These are phyloP conservation scores for Parascedosporium putredinis DNA, from an alignment of 2,329 filamentous ascomycete species.

Conservation along the genomic window DNA sequence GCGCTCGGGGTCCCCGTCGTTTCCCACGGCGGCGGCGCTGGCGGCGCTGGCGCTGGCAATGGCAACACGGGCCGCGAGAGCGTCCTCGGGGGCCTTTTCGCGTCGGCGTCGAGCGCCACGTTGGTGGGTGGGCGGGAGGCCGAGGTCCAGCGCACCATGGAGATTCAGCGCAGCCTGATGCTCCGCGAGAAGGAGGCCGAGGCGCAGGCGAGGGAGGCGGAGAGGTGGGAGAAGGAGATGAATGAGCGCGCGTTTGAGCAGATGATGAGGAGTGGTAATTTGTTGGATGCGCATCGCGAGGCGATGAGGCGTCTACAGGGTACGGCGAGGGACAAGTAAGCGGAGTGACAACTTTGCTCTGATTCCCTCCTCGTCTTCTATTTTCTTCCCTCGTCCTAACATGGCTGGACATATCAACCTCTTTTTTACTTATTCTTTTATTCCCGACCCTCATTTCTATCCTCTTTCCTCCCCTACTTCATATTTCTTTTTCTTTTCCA, in stretches of 20 bases:
- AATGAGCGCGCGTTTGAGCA: conserved; percentile 58
- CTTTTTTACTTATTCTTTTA: neutral
- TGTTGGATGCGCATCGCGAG: conserved; percentile 68
- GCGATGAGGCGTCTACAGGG: conserved; percentile 58
- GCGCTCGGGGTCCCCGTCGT: conserved; percentile 29
- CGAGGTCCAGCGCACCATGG: conserved; percentile 37
- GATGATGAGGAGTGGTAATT: conserved; percentile 63
- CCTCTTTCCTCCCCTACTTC: no score
- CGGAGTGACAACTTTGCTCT: neutral
- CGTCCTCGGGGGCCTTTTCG: conserved; percentile 19
- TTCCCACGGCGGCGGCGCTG: no score
- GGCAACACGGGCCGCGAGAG: conserved; percentile 27
- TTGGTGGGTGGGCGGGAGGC: conserved; percentile 22
- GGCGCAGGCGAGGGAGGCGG: conserved; percentile 47
- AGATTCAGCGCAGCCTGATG: conserved; percentile 43
- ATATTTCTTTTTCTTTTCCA: no score
- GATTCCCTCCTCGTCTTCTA: conserved; percentile 1
- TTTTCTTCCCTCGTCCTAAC: neutral
- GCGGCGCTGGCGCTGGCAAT: no score
- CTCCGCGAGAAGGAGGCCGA: conserved; percentile 54
- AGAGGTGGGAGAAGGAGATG: conserved; percentile 45
- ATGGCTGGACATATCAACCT: neutral
- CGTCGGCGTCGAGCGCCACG: conserved; percentile 19
- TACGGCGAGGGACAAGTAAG: conserved; percentile 35
- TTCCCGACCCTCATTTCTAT: neutral